Evolutionary conservation across 345 rosid genomes (phyloP).

Genomic region (Salix dunnii): DNA sequence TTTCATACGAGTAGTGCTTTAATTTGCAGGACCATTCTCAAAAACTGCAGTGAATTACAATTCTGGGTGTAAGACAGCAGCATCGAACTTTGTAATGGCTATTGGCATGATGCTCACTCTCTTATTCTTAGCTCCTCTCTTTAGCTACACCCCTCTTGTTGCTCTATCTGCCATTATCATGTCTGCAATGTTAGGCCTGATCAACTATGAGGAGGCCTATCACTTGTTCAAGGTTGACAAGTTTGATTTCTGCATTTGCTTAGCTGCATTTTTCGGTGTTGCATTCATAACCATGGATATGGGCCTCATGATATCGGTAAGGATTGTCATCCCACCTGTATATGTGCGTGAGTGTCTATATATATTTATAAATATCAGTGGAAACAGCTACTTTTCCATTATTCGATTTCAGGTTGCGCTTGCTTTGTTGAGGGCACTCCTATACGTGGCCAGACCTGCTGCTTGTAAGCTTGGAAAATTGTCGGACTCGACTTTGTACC

Average conservation of each 20-base stretch:
- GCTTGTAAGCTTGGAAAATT: constrained; percentile 67
- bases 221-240: constrained; percentile 74
- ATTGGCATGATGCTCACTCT: constrained; percentile 80
- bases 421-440: constrained; percentile 56
- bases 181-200: constrained; percentile 87
- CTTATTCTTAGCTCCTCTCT: constrained; percentile 70
- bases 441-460: constrained; percentile 74
- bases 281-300: constrained; percentile 74
- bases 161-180: constrained; percentile 85
- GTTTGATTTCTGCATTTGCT: constrained; percentile 74
- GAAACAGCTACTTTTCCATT: not conserved
- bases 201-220: constrained; percentile 55
- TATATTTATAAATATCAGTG: not conserved
- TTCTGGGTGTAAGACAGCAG: constrained; percentile 62
- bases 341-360: no score
- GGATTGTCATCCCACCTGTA: not conserved
- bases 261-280: constrained; percentile 74
- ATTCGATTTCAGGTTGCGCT: constrained; percentile 43
- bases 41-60: constrained; percentile 90
- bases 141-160: constrained; percentile 83
- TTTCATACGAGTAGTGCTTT: not conserved
- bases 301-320: constrained; percentile 76
- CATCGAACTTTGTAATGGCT: constrained; percentile 82
- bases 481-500: constrained; percentile 47
- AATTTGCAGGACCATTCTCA: constrained; percentile 75